A percentile compares a stretch with the other conserved stretches of the same genome.
Evolutionary conservation across 805 yeast genomes (phyloP).

Genomic region (Lachancea sp.): DNA sequence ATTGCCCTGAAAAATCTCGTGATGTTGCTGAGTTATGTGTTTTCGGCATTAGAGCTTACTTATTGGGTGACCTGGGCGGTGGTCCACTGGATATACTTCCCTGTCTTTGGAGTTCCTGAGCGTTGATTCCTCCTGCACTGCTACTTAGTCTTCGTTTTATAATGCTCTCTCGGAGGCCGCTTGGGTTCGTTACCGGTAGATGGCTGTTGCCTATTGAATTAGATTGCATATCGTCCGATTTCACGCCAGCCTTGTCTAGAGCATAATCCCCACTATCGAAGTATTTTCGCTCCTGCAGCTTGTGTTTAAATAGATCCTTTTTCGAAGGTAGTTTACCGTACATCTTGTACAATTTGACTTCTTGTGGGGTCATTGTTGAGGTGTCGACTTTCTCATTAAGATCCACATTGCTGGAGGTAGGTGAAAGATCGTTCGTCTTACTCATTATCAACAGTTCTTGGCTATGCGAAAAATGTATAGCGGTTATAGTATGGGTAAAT

Average conservation of each 20-base stretch:
- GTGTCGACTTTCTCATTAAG: conserved; percentile 35
- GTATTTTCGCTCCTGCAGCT: conserved; percentile 80
- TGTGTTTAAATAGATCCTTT: conserved; percentile 66
- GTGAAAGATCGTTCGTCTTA: conserved; percentile 8
- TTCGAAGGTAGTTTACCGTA: conserved; percentile 84
- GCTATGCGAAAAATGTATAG: too few relatives aligned
- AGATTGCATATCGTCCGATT: conserved; percentile 20
- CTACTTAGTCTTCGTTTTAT: conserved; percentile 32
- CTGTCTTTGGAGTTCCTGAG: conserved; percentile 21
- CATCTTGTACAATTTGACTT: conserved; percentile 64
- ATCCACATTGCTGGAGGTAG: conserved; percentile 9
- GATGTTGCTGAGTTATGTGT: too few relatives aligned
- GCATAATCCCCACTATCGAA: conserved; percentile 95
- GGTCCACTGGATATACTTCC: conserved; percentile 35
- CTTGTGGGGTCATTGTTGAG: conserved; percentile 66
- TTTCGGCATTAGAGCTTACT: too few relatives aligned
- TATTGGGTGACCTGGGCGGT: conserved; percentile 32
- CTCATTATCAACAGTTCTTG: too few relatives aligned
- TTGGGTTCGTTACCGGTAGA: conserved; percentile 33
- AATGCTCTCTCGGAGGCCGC: conserved; percentile 32
- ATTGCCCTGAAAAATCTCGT: too few relatives aligned
- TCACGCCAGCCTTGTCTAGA: conserved; percentile 61
- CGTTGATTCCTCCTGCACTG: conserved; percentile 23
- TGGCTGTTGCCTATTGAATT: conserved; percentile 25
- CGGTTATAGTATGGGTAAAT: too few relatives aligned